phyloP scores from a whole-genome alignment of 106 monocot species.

The Agapanthus africanus region DNA sequence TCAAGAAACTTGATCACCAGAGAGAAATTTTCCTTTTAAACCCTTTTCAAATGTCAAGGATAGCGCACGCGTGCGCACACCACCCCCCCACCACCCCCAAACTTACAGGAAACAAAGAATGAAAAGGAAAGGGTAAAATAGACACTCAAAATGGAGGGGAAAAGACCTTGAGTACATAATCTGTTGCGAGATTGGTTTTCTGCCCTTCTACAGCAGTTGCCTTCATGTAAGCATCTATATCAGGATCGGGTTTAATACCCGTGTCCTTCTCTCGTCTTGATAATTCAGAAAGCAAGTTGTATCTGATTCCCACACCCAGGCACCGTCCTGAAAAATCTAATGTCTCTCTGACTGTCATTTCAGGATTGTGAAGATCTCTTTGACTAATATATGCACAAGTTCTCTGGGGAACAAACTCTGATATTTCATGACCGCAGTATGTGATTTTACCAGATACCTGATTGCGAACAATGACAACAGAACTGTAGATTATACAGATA shows the following conservation, averaged over 20 bases:
- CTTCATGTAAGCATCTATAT: constrained; percentile 88
- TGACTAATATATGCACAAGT: constrained; percentile 91
- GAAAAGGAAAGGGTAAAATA: not conserved
- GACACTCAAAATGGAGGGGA: too few relatives aligned
- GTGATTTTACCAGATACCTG: constrained; percentile 72
- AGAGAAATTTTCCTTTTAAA: too few relatives aligned
- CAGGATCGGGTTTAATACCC: constrained; percentile 76
- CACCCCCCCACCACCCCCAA: too few relatives aligned
- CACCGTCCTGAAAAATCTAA: constrained; percentile 75
- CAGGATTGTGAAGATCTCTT: constrained; percentile 65
- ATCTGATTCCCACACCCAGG: constrained; percentile 53
- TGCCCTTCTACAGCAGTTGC: constrained; percentile 50
- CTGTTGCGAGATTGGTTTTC: constrained; percentile 35
- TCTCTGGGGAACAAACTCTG: constrained; percentile 69
- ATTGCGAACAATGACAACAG: too few relatives aligned
- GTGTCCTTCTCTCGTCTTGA: constrained; percentile 66
- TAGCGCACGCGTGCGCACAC: too few relatives aligned
- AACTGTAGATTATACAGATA: too few relatives aligned
- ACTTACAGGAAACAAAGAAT: too few relatives aligned
- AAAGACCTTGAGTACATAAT: constrained; percentile 77
- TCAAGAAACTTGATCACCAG: not conserved
- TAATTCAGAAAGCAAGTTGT: constrained; percentile 67
- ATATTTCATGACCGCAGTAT: constrained; percentile 72
- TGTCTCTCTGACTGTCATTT: constrained; percentile 90
- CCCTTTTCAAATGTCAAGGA: too few relatives aligned